Percentiles rank a stretch among this genome's conserved stretches.
phyloP scores from a whole-genome alignment of 2,329 filamentous ascomycete genomes.

The Colletotrichum gigasporum region DNA sequence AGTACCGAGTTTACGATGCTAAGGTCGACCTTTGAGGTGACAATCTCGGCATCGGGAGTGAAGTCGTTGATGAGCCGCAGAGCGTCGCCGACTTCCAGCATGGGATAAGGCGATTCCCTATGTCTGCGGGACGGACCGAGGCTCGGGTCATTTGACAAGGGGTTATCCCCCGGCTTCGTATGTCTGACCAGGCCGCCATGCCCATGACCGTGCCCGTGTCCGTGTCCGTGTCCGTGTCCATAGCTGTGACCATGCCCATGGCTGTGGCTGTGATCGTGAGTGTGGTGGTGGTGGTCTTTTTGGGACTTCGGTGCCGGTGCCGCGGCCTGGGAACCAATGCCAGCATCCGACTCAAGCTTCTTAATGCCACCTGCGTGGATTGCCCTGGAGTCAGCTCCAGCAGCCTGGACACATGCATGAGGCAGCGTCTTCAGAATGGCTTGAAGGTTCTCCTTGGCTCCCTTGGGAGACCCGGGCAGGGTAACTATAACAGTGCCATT shows the following conservation, averaged over 20 bases:
- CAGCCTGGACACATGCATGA: slow-evolving; percentile 92
- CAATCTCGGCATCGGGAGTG: slow-evolving; percentile 70
- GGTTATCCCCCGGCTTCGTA: slow-evolving; percentile 68
- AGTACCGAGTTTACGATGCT: slow-evolving; percentile 80
- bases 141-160: slow-evolving; percentile 68
- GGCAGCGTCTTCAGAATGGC: slow-evolving; percentile 89
- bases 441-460: slow-evolving; percentile 91
- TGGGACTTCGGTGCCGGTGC: slow-evolving; percentile 42
- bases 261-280: slow-evolving; percentile 58
- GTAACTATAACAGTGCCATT: slow-evolving; percentile 86
- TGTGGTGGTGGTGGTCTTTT: slow-evolving; percentile 63
- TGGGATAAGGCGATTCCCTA: slow-evolving; percentile 89
- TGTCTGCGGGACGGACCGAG: slow-evolving; percentile 76
- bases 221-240: slow-evolving; percentile 59
- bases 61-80: slow-evolving; percentile 76
- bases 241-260: slow-evolving; percentile 61
- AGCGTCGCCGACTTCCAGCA: slow-evolving; percentile 87
- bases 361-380: slow-evolving; percentile 84
- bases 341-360: slow-evolving; percentile 86
- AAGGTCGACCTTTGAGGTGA: slow-evolving; percentile 69
- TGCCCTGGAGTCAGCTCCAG: slow-evolving; percentile 81
- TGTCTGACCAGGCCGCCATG: slow-evolving; percentile 78
- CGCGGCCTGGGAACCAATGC: slow-evolving; percentile 52
- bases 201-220: slow-evolving; percentile 66
- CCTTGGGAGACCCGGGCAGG: slow-evolving; percentile 93